phyloP scores from a whole-genome alignment of 768 basidiomycete genomes.

The Lyophyllum atratum region DNA sequence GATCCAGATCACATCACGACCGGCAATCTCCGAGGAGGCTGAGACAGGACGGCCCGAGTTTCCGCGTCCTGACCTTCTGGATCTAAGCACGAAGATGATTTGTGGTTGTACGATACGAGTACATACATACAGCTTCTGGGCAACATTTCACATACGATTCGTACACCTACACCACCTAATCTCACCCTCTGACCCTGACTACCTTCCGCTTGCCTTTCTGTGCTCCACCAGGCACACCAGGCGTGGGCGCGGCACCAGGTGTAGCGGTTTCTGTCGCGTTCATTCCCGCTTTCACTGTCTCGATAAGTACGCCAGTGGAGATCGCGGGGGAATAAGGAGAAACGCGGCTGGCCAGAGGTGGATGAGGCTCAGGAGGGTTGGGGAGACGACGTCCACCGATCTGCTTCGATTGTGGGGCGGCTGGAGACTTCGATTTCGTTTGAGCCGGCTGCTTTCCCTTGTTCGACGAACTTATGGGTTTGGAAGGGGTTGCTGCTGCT shows the following conservation, averaged over 20 bases:
- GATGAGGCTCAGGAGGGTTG: constrained; percentile 75
- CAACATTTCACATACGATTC: not conserved
- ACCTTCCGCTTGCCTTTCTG: constrained; percentile 84
- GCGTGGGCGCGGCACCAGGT: constrained; percentile 29
- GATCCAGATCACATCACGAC: not conserved
- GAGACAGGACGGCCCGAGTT: not conserved
- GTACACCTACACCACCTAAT: constrained; percentile 1
- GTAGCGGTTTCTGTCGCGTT: constrained; percentile 58
- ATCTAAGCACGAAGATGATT: not conserved
- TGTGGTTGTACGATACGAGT: not conserved
- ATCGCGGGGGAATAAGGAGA: constrained; percentile 82
- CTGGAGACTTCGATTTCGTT: constrained; percentile 45
- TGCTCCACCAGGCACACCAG: constrained; percentile 41
- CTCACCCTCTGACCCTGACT: constrained; percentile 65
- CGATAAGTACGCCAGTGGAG: constrained; percentile 75
- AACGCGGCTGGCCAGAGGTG: constrained; percentile 70
- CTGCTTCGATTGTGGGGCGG: constrained; percentile 31
- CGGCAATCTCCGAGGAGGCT: constrained; percentile 11
- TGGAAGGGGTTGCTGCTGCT: constrained; percentile 31
- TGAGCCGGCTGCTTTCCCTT: constrained; percentile 56
- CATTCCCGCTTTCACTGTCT: constrained; percentile 86
- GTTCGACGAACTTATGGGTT: constrained; percentile 30
- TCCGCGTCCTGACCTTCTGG: too few relatives aligned
- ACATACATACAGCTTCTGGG: not conserved
- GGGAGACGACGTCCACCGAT: constrained; percentile 54